Evolutionary conservation across 495 filamentous ascomycete species (phyloP).

Genomic region (Tuber melanosporum): DNA sequence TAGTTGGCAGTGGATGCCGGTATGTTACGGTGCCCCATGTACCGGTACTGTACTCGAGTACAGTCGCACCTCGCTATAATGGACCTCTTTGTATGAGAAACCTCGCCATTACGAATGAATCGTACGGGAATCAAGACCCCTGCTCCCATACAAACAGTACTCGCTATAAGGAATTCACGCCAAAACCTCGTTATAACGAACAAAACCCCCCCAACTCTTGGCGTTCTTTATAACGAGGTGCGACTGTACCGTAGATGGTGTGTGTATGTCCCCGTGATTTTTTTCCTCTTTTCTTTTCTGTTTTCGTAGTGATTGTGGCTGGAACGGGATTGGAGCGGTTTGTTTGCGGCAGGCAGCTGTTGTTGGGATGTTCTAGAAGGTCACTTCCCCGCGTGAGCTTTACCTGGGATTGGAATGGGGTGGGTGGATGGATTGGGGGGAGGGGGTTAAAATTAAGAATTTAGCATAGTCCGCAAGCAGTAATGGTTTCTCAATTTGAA

Average conservation of each 20-base stretch:
- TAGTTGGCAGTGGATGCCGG: neutral
- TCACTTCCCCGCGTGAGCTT: constrained; percentile 1
- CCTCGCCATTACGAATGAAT: no score
- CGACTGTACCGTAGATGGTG: neutral
- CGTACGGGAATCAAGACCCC: no score
- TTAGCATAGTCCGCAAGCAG: neutral
- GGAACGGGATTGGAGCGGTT: neutral
- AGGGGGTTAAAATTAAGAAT: neutral
- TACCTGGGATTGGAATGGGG: neutral
- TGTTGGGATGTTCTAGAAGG: constrained; percentile 4
- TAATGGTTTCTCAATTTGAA: neutral
- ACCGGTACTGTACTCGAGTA: no score
- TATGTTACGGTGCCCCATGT: neutral
- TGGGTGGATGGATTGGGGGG: neutral
- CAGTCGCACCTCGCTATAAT: no score
- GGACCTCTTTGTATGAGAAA: no score
- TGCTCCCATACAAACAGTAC: no score
- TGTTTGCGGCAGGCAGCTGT: neutral
- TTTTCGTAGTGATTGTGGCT: neutral
- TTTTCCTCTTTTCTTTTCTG: neutral
- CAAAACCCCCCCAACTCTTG: no score
- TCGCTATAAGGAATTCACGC: no score
- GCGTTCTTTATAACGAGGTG: no score
- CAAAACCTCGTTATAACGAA: no score
- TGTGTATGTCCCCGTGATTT: neutral